Evolutionary conservation across 768 basidiomycete species (phyloP), one percentile per base, ranked within the genome.

Genomic region (Termitomyces heimii): DNA sequence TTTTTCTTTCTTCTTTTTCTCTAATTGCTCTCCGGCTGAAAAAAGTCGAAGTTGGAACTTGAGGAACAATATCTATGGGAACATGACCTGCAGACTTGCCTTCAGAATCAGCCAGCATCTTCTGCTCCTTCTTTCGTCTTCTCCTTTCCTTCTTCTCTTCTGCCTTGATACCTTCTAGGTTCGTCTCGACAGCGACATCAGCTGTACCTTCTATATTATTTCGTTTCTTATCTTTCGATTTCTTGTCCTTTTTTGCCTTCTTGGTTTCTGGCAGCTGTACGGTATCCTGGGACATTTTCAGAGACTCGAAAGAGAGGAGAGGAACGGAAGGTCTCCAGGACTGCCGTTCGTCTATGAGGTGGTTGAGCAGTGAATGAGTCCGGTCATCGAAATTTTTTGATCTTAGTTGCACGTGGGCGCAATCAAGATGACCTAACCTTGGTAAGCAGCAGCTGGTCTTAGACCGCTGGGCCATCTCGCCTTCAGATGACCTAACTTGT

Each of bases 211-310:
- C 51, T 8, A 40, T 50, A 14, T 43, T 47, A 13, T 51, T 49
- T 47, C 29, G 53, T 28, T 57, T 64, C 53, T 63, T 62, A 24
- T 59, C 62, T 56, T 67, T 68, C 14, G 59, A 54, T 61, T 66
- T 58, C 51, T 58, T 69, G 20, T 67, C 58, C 47, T 68, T 67
- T 50, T 66, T 66, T 49, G 63, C 60, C 58, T 69, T 71, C 43
- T 60, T 59, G 18, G 34, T 40, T 57, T 65, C 60, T 58, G 63
- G 20, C 42, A 54, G 40, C 32, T n/a, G n/a, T 31, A 54, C 32
- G 2, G 59, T 62, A 60, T 70, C 68, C 32, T 66, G 66, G 20
- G 70, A 70, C 71, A 73, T 73, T 22, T 37, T 42, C 16, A n/a
- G 9, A 37, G 48, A 20, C 5, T 35, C 26, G 20, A 35, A 46